Percentiles rank a stretch among this genome's conserved stretches.
Conservation (phyloP, 352 stramenopile genomes). For the Pythium rishiriense region DNA sequence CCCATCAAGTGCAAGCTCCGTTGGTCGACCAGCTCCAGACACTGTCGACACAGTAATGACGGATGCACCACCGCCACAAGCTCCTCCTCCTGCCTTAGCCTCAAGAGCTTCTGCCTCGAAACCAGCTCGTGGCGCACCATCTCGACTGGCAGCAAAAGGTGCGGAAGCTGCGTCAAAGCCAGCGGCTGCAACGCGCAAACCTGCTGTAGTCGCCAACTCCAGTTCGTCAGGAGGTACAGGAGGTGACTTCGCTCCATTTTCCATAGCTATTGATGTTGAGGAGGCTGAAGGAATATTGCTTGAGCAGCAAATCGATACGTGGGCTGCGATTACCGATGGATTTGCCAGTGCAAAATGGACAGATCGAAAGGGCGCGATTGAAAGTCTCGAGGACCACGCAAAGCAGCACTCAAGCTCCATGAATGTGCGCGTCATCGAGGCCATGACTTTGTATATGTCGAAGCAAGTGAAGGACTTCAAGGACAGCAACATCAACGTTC, state of each 20-base stretch:
- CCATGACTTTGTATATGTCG: constrained; percentile 67
- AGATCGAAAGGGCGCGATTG: constrained; percentile 77
- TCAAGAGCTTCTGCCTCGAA: constrained; percentile 28
- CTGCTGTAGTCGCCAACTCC: constrained; percentile 6
- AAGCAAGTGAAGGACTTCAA: constrained; percentile 87
- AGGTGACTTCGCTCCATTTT: constrained; percentile 66
- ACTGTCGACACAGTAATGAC: constrained; percentile 27
- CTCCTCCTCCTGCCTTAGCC: background rate
- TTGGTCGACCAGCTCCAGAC: constrained; percentile 17
- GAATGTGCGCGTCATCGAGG: constrained; percentile 68
- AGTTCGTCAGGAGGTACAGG: constrained; percentile 17
- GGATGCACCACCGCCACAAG: constrained; percentile 5
- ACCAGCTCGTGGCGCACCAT: constrained; percentile 29
- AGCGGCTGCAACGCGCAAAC: constrained; percentile 25
- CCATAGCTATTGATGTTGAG: constrained; percentile 59
- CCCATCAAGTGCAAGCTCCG: constrained; percentile 32
- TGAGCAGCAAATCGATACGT: constrained; percentile 65
- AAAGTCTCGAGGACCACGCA: constrained; percentile 62
- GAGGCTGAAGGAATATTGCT: constrained; percentile 64
- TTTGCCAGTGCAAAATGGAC: constrained; percentile 83
- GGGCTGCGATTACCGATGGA: constrained; percentile 46
- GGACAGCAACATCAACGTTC: constrained; percentile 89
- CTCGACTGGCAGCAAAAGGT: constrained; percentile 51
- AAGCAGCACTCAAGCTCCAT: constrained; percentile 51
- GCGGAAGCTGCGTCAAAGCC: constrained; percentile 19